These are phyloP conservation scores for Lentinula guzmanii DNA, from an alignment of 768 basidiomycete species.

Conservation along the genomic window DNA sequence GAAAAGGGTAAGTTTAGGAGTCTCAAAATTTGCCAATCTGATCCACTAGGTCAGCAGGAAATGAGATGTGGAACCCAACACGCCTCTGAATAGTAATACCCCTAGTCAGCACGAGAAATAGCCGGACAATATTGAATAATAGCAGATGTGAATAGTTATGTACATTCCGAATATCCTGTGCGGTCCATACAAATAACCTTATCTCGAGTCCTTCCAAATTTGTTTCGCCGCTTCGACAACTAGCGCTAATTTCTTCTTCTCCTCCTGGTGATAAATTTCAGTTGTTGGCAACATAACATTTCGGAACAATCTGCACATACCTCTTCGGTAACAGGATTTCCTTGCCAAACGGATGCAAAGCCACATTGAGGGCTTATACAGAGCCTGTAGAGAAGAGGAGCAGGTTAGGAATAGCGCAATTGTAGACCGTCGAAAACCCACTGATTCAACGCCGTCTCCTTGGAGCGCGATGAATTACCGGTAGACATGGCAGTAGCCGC, in stretches of 20 bases:
- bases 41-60: no score
- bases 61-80: no score
- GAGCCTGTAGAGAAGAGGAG: slow-evolving; percentile 25
- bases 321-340: slow-evolving; percentile 48
- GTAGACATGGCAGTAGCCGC: slow-evolving; percentile 44
- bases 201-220: slow-evolving; percentile 30
- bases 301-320: slow-evolving; percentile 9
- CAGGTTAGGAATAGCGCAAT: background rate
- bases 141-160: slow-evolving; percentile 3
- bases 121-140: slow-evolving; percentile 6
- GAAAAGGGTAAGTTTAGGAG: no score
- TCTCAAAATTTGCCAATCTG: no score
- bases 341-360: slow-evolving; percentile 54
- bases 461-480: slow-evolving; percentile 37
- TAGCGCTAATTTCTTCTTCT: slow-evolving; percentile 40
- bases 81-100: background rate
- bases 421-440: slow-evolving; percentile 16
- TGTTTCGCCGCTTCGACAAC: slow-evolving; percentile 39
- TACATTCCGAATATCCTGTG: background rate
- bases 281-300: background rate
- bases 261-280: slow-evolving; percentile 31
- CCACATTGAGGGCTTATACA: slow-evolving; percentile 62
- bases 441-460: slow-evolving; percentile 48
- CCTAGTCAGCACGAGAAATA: slow-evolving; percentile 1
- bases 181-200: background rate